These are phyloP conservation scores for Cinnamomum micranthum DNA, from an alignment of 164 flowering plant species.

Conservation along the genomic window DNA sequence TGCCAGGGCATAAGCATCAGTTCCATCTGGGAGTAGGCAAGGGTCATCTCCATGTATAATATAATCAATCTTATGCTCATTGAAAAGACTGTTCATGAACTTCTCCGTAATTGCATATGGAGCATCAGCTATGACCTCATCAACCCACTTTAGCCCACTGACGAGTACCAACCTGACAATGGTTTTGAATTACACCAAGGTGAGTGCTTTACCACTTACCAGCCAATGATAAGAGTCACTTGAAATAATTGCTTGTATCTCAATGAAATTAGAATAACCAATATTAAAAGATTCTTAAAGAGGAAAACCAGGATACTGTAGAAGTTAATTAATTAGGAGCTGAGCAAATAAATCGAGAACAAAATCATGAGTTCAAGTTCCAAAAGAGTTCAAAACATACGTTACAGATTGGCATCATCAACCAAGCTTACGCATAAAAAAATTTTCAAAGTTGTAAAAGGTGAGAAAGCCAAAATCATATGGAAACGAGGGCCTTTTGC, in stretches of 20 bases:
- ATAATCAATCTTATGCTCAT: conserved; percentile 67
- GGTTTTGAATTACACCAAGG: not conserved
- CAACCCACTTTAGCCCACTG: conserved; percentile 85
- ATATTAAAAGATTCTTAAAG: not conserved
- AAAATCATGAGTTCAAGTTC: not conserved
- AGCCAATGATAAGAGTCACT: not conserved
- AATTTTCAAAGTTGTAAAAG: not conserved
- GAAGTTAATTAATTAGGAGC: not conserved
- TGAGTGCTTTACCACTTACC: not conserved
- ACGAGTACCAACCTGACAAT: conserved; percentile 62
- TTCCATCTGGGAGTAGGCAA: conserved; percentile 64
- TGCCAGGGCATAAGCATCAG: conserved; percentile 64
- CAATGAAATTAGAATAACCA: not conserved
- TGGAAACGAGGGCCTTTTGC: not conserved
- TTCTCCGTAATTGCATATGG: conserved; percentile 76
- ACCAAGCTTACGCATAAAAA: not conserved
- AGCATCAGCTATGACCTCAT: conserved; percentile 70
- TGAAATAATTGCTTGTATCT: not conserved
- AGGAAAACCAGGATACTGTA: not conserved
- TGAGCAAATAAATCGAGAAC: not conserved
- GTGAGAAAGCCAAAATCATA: not conserved
- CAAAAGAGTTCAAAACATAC: too few species aligned
- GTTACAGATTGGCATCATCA: not conserved
- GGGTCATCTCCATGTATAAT: conserved; percentile 69
- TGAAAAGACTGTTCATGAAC: conserved; percentile 64